A percentile compares a stretch with the other conserved stretches of the same genome.
These are phyloP conservation scores for Xylaria sp. DNA, from an alignment of 2,329 filamentous ascomycete genomes.

Conservation along the genomic window DNA sequence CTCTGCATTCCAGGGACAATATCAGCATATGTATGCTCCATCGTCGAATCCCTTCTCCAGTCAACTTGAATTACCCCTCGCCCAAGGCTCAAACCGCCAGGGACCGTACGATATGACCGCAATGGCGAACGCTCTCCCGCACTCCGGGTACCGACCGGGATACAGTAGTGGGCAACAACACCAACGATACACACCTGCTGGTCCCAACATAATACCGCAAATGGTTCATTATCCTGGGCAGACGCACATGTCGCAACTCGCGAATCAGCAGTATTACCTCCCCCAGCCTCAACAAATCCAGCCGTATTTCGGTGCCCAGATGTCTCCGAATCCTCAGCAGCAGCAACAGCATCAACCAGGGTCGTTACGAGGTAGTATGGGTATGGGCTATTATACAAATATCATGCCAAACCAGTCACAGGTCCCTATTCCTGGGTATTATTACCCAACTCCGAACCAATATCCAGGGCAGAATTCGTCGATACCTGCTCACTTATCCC, in stretches of 20 bases:
- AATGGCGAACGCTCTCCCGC: slow-evolving; percentile 59
- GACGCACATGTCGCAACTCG: slow-evolving; percentile 52
- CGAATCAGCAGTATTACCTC: slow-evolving; percentile 61
- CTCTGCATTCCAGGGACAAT: slow-evolving; percentile 47
- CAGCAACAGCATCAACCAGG: slow-evolving; percentile 51
- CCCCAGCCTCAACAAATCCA: slow-evolving; percentile 57
- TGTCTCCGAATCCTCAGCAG: slow-evolving; percentile 52
- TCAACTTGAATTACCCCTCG: slow-evolving; percentile 57
- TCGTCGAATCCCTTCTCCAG: slow-evolving; percentile 55
- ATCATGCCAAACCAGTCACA: slow-evolving; percentile 44
- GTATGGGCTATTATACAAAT: slow-evolving; percentile 55
- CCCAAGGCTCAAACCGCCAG: slow-evolving; percentile 47
- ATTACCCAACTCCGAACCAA: slow-evolving; percentile 56
- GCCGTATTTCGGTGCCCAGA: slow-evolving; percentile 58
- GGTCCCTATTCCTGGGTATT: slow-evolving; percentile 44
- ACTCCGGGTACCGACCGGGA: slow-evolving; percentile 53
- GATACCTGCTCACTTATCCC: slow-evolving; percentile 51
- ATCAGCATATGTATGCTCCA: slow-evolving; percentile 49
- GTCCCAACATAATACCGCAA: slow-evolving; percentile 55
- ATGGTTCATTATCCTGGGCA: slow-evolving; percentile 57
- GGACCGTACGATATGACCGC: slow-evolving; percentile 60
- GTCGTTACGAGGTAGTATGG: slow-evolving; percentile 43
- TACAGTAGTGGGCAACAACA: slow-evolving; percentile 53
- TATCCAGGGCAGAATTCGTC: slow-evolving; percentile 51
- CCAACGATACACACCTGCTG: slow-evolving; percentile 43